Percentiles rank a stretch among this genome's conserved stretches.
Evolutionary conservation across 768 basidiomycete species (phyloP).

Genomic region (Trametes cubensis): DNA sequence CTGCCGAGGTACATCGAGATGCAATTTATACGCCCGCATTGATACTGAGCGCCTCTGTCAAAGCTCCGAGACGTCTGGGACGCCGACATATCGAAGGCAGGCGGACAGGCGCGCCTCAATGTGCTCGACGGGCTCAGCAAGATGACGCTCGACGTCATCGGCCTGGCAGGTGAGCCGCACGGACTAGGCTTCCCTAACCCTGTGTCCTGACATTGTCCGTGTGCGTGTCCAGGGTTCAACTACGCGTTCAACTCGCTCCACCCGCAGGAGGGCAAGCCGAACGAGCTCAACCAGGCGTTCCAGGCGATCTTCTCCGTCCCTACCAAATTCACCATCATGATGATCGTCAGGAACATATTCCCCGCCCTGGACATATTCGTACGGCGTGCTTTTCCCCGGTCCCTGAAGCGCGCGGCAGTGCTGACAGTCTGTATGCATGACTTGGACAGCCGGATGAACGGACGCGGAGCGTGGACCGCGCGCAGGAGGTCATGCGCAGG

Average conservation of each 20-base stretch:
- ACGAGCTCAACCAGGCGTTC: slow-evolving; percentile 39
- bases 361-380: slow-evolving; percentile 33
- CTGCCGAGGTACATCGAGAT: slow-evolving; percentile 43
- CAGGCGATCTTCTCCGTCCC: slow-evolving; percentile 26
- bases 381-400: background rate
- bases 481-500: slow-evolving; percentile 30
- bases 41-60: background rate
- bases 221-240: slow-evolving; percentile 33
- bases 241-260: slow-evolving; percentile 37
- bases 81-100: slow-evolving; percentile 35
- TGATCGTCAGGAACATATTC: slow-evolving; percentile 19
- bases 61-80: slow-evolving; percentile 31
- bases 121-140: slow-evolving; percentile 37
- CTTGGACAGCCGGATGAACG: slow-evolving; percentile 22
- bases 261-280: slow-evolving; percentile 25
- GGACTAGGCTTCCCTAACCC: background rate
- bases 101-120: slow-evolving; percentile 32
- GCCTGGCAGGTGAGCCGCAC: slow-evolving; percentile 38
- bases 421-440: no score
- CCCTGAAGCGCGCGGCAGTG: background rate
- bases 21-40: background rate
- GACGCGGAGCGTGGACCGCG: slow-evolving; percentile 11
- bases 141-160: slow-evolving; percentile 46
- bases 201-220: background rate
- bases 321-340: background rate